Percentiles rank a stretch among this genome's conserved stretches.
These are phyloP conservation scores for Handroanthus guayacan DNA, from an alignment of 257 asterid genomes.

Conservation along the genomic window DNA sequence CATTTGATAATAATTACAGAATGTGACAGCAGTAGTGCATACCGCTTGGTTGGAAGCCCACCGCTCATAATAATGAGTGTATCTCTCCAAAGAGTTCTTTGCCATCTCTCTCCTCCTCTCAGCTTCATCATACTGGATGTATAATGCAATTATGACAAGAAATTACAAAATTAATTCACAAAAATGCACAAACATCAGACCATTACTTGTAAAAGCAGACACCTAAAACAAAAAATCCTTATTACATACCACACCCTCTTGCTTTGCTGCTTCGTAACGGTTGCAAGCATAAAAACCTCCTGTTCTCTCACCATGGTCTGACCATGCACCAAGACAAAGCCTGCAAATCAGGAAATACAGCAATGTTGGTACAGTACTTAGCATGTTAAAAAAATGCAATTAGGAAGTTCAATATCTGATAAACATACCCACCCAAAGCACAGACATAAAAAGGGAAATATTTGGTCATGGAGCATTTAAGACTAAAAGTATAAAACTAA, in stretches of 20 bases:
- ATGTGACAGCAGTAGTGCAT: constrained; percentile 37
- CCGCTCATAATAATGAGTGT: constrained; percentile 99
- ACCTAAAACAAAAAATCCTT: not conserved
- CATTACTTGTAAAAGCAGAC: constrained; percentile 19
- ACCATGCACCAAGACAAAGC: constrained; percentile 97
- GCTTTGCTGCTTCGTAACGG: constrained; percentile 98
- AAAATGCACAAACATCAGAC: not conserved
- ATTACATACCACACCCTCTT: constrained; percentile 90
- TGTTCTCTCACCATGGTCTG: constrained; percentile 99
- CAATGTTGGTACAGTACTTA: constrained; percentile 14
- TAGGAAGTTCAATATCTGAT: constrained; percentile 15
- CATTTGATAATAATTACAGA: constrained; percentile 25
- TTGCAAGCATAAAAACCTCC: constrained; percentile 99
- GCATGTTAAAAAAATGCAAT: constrained; percentile 4
- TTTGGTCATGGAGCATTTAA: constrained; percentile 19
- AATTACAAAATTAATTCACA: constrained; percentile 19
- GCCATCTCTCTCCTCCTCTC: constrained; percentile 99
- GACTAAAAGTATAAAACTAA: constrained; percentile 5
- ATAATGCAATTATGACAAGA: constrained; percentile 32
- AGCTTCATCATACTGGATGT: constrained; percentile 86
- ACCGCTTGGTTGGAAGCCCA: constrained; percentile 99
- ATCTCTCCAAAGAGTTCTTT: constrained; percentile 98
- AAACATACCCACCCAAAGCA: constrained; percentile 19
- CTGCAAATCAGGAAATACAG: constrained; percentile 47
- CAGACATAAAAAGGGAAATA: constrained; percentile 1